A percentile compares a stretch with the other conserved stretches of the same genome.
Evolutionary conservation across 225 moss, liverwort and hornwort species (phyloP).

Genomic region (Pseudisothecium myosuroides): DNA sequence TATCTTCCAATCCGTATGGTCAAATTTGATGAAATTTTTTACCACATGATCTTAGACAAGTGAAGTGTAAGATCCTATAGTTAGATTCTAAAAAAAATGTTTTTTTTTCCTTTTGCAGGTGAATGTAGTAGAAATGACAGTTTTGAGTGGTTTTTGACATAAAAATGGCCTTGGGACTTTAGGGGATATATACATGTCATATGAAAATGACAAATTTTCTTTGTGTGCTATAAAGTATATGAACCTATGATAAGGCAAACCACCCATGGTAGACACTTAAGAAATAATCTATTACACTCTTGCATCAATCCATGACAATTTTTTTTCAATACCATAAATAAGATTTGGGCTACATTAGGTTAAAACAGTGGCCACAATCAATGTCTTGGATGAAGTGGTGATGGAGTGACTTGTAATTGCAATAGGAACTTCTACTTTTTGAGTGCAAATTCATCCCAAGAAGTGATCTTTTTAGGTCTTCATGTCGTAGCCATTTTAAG

Average conservation of each 20-base stretch:
- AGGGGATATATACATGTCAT: not conserved
- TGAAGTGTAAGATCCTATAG: too few species aligned
- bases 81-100: too few species aligned
- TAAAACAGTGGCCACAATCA: not conserved
- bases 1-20: too few species aligned
- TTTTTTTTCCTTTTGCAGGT: too few species aligned
- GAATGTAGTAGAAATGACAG: too few species aligned
- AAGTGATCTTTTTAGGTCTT: not conserved
- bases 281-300: rapidly evolving
- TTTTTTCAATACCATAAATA: too few species aligned
- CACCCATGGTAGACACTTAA: rapidly evolving
- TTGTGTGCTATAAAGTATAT: not conserved
- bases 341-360: not conserved
- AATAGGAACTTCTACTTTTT: not conserved
- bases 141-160: too few species aligned
- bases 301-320: rapidly evolving
- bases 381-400: not conserved
- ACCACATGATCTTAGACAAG: too few species aligned
- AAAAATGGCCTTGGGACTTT: too few species aligned
- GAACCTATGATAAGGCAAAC: not conserved
- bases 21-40: too few species aligned
- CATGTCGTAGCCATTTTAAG: too few species aligned
- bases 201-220: not conserved
- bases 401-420: rapidly evolving
- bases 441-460: not conserved